Base-by-base conservation (phyloP, 768 basidiomycete species). In the Pleurotus djamor region DNA sequence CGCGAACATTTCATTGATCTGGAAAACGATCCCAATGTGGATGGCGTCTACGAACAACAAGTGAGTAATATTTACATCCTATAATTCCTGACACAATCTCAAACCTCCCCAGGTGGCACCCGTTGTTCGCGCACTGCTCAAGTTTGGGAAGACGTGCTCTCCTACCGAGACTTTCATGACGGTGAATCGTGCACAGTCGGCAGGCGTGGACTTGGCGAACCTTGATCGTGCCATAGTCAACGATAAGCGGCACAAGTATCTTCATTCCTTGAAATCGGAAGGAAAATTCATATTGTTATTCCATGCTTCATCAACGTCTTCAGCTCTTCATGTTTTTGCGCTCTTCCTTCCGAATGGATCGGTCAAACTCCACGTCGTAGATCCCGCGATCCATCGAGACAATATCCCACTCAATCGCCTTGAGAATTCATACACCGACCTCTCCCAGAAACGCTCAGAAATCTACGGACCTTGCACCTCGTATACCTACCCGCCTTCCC, bases 11-110 rank as follows among this genome's bases (percentile, higher is more conserved):
- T 98, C 68, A 88, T 94, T 14, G 89, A 95, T 68, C 79, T 98
- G 52, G 92, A 86, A 60, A 97, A 97, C 67, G 92, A 96, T 66
- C 92, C 96, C 0, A 94, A 92, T 67, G 93, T 98, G 7, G 94
- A 98, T 65, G 94, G 94, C 1, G 91, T 97, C 3, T 99, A 89
- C 66, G 97, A 99, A 74, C 80, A 89, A 16, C 95, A 98, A 82
- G 93, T 94, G 63, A 45, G 78, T 64, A 10, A 28, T 28, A 28
- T 3, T 28, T 28, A 28, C 21, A 28, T 28, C 21, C 12, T 59
- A 6, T 16, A 41, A 49, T 34, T 37, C 21, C 21, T 28, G 21
- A 28, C 21, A 28, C 21, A 28, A 28, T 28, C 21, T 28, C 21
- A 28, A 28, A 28, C 45, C 58, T 58, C 38, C 35, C 52, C 21